Evolutionary conservation across 2,329 filamentous ascomycete species (phyloP).

Genomic region (Paraconiothyrium sp.): DNA sequence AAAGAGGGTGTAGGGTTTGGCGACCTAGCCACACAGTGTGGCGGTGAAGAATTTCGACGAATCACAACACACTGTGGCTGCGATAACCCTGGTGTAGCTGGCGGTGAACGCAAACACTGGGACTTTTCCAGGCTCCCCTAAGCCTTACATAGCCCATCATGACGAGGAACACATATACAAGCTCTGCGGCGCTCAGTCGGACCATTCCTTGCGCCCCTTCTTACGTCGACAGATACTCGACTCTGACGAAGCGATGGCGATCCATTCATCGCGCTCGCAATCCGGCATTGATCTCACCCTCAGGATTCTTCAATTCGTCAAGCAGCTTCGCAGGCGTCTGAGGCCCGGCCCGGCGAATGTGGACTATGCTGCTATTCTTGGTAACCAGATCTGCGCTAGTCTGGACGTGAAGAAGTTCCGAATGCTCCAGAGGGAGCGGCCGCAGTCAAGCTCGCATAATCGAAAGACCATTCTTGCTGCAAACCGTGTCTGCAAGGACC

Average conservation of each 20-base stretch:
- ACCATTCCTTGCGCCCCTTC: constrained; percentile 31
- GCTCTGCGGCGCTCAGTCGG: constrained; percentile 21
- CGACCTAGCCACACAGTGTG: constrained; percentile 23
- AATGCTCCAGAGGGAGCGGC: constrained; percentile 39
- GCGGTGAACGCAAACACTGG: constrained; percentile 28
- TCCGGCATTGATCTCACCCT: constrained; percentile 48
- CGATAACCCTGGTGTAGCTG: constrained; percentile 16
- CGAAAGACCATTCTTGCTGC: constrained; percentile 33
- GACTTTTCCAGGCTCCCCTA: constrained; percentile 35
- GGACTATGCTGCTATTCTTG: constrained; percentile 31
- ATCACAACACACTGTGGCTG: constrained; percentile 31
- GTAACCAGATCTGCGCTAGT: constrained; percentile 29
- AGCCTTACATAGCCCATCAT: constrained; percentile 38
- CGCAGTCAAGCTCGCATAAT: constrained; percentile 32
- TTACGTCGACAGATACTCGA: constrained; percentile 32
- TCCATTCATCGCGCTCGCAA: constrained; percentile 35
- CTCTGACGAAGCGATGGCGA: constrained; percentile 43
- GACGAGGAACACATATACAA: constrained; percentile 35
- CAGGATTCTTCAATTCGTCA: constrained; percentile 51
- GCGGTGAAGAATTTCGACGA: constrained; percentile 17
- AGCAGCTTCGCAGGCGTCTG: constrained; percentile 49
- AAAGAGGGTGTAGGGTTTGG: constrained; percentile 23
- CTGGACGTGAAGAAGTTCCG: constrained; percentile 36
- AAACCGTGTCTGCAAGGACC: constrained; percentile 37
- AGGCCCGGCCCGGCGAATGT: constrained; percentile 40